Evolutionary conservation across 371 early-diverging fungal species (phyloP).

Genomic region (Coemansia sp.): DNA sequence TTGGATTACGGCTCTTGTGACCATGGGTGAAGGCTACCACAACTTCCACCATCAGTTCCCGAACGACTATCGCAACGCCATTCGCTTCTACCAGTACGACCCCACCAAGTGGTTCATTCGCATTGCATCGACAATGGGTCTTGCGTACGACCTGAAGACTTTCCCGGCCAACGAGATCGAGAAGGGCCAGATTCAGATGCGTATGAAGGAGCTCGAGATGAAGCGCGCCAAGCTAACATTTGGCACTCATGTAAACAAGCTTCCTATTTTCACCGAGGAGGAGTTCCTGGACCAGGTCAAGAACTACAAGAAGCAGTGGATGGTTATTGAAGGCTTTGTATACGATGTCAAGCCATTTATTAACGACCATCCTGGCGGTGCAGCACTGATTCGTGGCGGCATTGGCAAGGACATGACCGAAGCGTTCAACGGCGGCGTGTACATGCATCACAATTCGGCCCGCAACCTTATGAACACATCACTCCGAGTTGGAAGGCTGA

Average conservation of each 20-base stretch:
- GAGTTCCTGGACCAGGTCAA: constrained; percentile 68
- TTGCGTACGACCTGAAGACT: constrained; percentile 83
- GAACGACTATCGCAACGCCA: constrained; percentile 92
- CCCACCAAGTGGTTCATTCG: constrained; percentile 94
- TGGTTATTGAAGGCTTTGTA: constrained; percentile 83
- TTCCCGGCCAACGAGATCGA: constrained; percentile 88
- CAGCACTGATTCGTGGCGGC: constrained; percentile 66
- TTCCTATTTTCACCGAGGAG: constrained; percentile 75
- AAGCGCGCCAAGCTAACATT: constrained; percentile 66
- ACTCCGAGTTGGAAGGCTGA: constrained; percentile 27
- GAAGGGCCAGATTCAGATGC: constrained; percentile 81
- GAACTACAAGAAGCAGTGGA: constrained; percentile 68
- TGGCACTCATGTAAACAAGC: constrained; percentile 67
- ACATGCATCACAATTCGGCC: constrained; percentile 80
- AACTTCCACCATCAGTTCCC: constrained; percentile 96
- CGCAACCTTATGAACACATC: constrained; percentile 70
- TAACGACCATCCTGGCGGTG: constrained; percentile 90
- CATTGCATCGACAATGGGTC: constrained; percentile 62
- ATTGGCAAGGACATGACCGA: constrained; percentile 84
- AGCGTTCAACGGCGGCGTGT: constrained; percentile 86
- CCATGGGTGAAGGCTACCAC: constrained; percentile 85
- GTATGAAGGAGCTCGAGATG: constrained; percentile 71
- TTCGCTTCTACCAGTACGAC: constrained; percentile 86
- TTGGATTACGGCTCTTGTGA: constrained; percentile 76
- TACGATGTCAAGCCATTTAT: constrained; percentile 89